Evolutionary conservation across 192 early-diverging fungal species (phyloP).

Genomic region (Rhizoclosmatium globosum): DNA sequence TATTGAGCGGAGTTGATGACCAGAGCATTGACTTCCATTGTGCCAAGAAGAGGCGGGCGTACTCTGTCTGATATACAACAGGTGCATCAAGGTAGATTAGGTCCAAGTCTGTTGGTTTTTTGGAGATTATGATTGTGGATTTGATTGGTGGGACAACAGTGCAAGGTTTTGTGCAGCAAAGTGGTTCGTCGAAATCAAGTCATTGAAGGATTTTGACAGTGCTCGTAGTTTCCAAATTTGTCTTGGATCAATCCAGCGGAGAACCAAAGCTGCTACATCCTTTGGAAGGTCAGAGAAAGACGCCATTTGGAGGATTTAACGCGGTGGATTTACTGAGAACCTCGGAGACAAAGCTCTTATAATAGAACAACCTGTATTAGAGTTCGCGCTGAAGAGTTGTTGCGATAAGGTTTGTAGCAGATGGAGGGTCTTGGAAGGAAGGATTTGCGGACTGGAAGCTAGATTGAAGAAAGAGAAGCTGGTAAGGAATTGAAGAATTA

Average conservation of each 20-base stretch:
- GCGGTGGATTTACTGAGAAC: too few species aligned
- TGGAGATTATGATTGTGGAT: background rate
- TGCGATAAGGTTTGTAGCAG: too few species aligned
- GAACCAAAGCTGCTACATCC: background rate
- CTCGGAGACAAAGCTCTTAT: too few species aligned
- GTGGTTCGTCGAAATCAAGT: background rate
- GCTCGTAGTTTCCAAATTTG: background rate
- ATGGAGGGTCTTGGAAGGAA: too few species aligned
- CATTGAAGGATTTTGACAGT: background rate
- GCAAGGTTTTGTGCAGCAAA: background rate
- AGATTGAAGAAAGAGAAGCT: too few species aligned
- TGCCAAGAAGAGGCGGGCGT: background rate
- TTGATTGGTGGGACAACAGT: background rate
- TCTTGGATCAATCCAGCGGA: background rate
- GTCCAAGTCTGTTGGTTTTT: background rate
- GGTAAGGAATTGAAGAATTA: too few species aligned
- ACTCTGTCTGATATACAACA: background rate
- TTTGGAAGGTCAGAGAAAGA: background rate
- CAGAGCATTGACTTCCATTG: background rate
- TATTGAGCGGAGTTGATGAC: background rate
- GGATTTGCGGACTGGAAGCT: too few species aligned
- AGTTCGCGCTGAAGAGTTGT: too few species aligned
- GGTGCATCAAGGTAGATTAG: background rate
- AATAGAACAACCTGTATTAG: too few species aligned
- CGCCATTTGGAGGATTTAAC: too few species aligned